Base-by-base conservation (phyloP, 2,329 filamentous ascomycete genomes). In the Rutstroemia sp. region DNA sequence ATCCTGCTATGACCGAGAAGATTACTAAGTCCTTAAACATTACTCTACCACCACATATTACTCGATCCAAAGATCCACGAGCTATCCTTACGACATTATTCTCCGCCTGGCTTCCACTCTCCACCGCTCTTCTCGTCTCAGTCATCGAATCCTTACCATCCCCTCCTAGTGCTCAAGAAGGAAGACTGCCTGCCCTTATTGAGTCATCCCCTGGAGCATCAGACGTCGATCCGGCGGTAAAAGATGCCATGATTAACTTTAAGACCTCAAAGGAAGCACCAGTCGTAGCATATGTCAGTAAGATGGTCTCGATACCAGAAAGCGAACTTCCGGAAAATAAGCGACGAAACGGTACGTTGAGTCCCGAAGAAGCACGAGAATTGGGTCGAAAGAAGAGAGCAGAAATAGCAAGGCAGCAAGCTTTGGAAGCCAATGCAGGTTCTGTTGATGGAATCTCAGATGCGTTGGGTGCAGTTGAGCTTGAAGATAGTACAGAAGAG, bases 231-330 rank as follows among this genome's bases (percentile, higher is more conserved):
- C 73, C 80, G 1, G 74, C 77, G 6, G 75, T 97, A 54, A 86
- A 83, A 63, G 77, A 87, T n/a, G 89, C 92, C 5, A 92, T 97
- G 85, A 73, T 88, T 2, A 78, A 84, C 0, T 96, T 95, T 68
- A 88, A 88, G 66, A 82, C 82, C 3, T 78, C 78, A 0, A 77
- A 81, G 40, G 78, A 84, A 0, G 87, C 88, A 57, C 92, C 92
- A 0, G 84, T 95, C 0, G 89, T 99, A 1, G 92, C 89, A 8
- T 99, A 96, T 63, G 89, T 99, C 59, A 97, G 92, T 73, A 99
- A 99, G 71, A 96, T 99, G 91, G 89, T 97, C 1, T 94, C 94
- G 0, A 80, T 99, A 12, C 92, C 91, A 0, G 89, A 95, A 67
- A 96, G 89, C 71, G 92, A 99, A 65, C 76, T 99, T 5, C 88